Percentiles rank a stretch among this genome's conserved stretches.
Conservation (phyloP, 2,329 filamentous ascomycete genomes). For the Zymoseptoria tritici region DNA sequence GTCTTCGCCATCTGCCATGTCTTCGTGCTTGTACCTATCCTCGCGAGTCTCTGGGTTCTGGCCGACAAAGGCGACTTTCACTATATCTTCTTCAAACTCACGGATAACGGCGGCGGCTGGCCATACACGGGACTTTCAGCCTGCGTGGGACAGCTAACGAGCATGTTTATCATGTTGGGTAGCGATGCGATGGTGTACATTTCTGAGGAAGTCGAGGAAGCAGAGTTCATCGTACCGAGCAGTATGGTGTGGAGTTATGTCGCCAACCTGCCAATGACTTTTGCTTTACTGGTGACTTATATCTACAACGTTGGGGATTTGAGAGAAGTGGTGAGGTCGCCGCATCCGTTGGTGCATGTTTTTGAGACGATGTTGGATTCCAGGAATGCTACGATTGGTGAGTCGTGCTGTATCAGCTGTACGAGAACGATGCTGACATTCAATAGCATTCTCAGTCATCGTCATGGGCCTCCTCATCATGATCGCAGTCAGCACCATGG, state of each 20-base stretch:
- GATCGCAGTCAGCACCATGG: slow-evolving; percentile 33
- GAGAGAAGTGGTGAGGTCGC: slow-evolving; percentile 19
- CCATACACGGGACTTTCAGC: slow-evolving; percentile 29
- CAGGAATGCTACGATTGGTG: neutral
- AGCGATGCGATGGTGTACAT: slow-evolving; percentile 37
- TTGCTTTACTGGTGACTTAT: slow-evolving; percentile 28
- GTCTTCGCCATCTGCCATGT: slow-evolving; percentile 26
- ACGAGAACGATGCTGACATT: neutral
- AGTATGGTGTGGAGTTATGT: slow-evolving; percentile 37
- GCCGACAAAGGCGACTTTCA: slow-evolving; percentile 10
- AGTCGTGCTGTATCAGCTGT: neutral
- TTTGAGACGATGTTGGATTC: slow-evolving; percentile 19
- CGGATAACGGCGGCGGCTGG: slow-evolving; percentile 34
- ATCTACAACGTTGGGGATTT: slow-evolving; percentile 31
- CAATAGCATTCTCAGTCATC: slow-evolving; percentile 26
- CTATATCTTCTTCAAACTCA: slow-evolving; percentile 30
- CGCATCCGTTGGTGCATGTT: slow-evolving; percentile 29
- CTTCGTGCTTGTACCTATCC: slow-evolving; percentile 27
- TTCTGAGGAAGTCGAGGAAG: slow-evolving; percentile 38
- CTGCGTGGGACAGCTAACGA: slow-evolving; percentile 35
- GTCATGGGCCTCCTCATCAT: slow-evolving; percentile 30
- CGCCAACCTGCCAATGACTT: slow-evolving; percentile 25
- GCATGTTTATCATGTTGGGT: slow-evolving; percentile 24
- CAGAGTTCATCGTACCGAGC: slow-evolving; percentile 34
- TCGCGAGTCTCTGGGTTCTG: slow-evolving; percentile 25